phyloP scores from a whole-genome alignment of 352 stramenopile genomes.

The Pythium chondricola region DNA sequence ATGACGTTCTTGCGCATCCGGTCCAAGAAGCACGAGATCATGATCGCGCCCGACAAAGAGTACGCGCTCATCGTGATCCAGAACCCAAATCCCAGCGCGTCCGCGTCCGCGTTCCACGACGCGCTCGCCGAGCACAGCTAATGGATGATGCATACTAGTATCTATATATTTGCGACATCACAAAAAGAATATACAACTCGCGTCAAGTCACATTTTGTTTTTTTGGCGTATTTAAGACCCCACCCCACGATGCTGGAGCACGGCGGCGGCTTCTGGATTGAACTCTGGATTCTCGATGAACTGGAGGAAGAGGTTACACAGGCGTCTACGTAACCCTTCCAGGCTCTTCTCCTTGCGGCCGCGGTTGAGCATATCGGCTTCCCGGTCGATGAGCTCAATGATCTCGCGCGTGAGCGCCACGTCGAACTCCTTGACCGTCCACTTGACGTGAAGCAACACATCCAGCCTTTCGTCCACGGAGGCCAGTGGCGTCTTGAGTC shows the following conservation, averaged over 20 bases:
- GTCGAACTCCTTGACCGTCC: slow-evolving; percentile 90
- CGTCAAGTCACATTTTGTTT: too few relatives aligned
- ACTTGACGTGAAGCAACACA: slow-evolving; percentile 91
- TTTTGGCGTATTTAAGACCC: too few relatives aligned
- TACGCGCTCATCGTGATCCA: slow-evolving; percentile 93
- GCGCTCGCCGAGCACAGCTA: slow-evolving; percentile 20
- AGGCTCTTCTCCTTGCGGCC: slow-evolving; percentile 75
- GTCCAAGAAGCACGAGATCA: slow-evolving; percentile 93
- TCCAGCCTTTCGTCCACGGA: slow-evolving; percentile 86
- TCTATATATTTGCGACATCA: too few relatives aligned
- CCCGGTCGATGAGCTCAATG: slow-evolving; percentile 89
- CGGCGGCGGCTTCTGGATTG: slow-evolving; percentile 82
- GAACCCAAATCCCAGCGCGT: slow-evolving; percentile 67
- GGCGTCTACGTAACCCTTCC: slow-evolving; percentile 77
- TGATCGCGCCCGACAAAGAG: slow-evolving; percentile 91
- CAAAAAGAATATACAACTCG: too few relatives aligned
- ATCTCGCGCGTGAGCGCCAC: slow-evolving; percentile 86
- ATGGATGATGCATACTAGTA: not conserved
- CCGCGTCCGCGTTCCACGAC: slow-evolving; percentile 9
- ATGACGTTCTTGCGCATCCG: slow-evolving; percentile 92
- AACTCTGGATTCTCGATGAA: slow-evolving; percentile 92
- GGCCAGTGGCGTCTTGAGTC: slow-evolving; percentile 42
- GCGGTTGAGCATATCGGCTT: slow-evolving; percentile 90
- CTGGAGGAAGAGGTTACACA: slow-evolving; percentile 86
- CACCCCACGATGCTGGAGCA: slow-evolving; percentile 12